phyloP scores from a whole-genome alignment of 2,329 filamentous ascomycete genomes.

The Cytospora mali region DNA sequence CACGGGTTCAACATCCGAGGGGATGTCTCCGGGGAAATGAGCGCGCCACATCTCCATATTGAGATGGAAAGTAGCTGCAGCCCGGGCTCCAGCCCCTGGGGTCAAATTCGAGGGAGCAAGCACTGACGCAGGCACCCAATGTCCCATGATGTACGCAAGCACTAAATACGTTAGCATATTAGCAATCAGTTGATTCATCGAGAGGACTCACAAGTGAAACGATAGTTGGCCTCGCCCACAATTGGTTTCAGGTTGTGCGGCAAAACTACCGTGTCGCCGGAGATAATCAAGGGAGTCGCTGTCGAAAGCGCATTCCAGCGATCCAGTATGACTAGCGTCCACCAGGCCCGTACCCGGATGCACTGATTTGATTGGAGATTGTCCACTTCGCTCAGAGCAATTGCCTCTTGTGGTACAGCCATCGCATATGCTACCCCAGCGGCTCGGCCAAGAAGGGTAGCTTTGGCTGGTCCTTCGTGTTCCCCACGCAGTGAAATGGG shows the following conservation, averaged over 20 bases:
- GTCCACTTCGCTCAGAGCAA: conserved; percentile 44
- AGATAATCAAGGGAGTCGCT: conserved; percentile 63
- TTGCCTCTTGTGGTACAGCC: conserved; percentile 47
- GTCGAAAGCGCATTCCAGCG: conserved; percentile 73
- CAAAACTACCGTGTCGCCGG: conserved; percentile 62
- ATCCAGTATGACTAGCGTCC: conserved; percentile 71
- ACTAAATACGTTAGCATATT: conserved; percentile 28
- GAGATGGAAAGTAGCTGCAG: conserved; percentile 55
- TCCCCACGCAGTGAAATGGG: conserved; percentile 43
- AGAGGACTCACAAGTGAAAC: conserved; percentile 62
- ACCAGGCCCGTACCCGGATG: conserved; percentile 68
- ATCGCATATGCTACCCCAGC: conserved; percentile 67
- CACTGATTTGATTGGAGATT: conserved; percentile 64
- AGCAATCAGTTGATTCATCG: too few species aligned
- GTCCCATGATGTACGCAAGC: conserved; percentile 27
- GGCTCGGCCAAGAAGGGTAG: conserved; percentile 64
- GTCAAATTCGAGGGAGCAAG: conserved; percentile 47
- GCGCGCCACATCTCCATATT: conserved; percentile 68
- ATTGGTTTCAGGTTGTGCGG: conserved; percentile 60
- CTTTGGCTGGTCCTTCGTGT: conserved; percentile 51
- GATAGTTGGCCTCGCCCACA: conserved; percentile 65
- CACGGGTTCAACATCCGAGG: conserved; percentile 54
- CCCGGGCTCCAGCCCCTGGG: conserved; percentile 44
- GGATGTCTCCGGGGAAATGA: conserved; percentile 60
- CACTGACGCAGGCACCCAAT: conserved; percentile 32